Base-by-base conservation (phyloP, 495 filamentous ascomycete species). In the Penicillium waksmanii region DNA sequence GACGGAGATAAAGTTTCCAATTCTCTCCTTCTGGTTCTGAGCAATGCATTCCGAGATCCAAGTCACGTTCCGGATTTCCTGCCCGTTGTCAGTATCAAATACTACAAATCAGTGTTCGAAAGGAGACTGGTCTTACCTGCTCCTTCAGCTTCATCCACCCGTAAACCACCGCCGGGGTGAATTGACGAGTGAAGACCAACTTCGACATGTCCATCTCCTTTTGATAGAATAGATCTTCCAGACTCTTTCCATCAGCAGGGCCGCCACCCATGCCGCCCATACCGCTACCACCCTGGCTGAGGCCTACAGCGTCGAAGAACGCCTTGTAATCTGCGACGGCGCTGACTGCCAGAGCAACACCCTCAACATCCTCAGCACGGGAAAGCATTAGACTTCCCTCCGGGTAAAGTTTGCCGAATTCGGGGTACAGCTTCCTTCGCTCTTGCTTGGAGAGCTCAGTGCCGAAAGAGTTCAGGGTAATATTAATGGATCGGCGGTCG, bases 1-100 rank as follows among this genome's bases (percentile, higher is more conserved):
- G 58, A 98, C 93, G 76, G 92, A 97, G 70, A 98, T 98, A 75
- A 97, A 99, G 73, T 97, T 99, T 64, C 88, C 87, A 70, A 99
- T 98, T 72, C 95, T 85, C 75, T 99, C 95, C 79, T 98, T 99
- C 82, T 99, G 95, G 80, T 96, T 96, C 77, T 99, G 95, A 49
- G 95, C 95, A 85, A 99, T 99, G 77, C 95, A 99, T 75, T 99
- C 95, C 9, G 96, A 87, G 69, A 99, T 99, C 95, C 95, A 99
- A 48, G 94, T 98, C 68, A 99, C 95, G 69, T 99, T 99, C 40
- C 95, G 90, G 72, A 98, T 96, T 89, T 99, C 95, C 95, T 96
- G 58, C 18, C 25, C 18, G n/a, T 11, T 19, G 49, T 81, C 58
- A 77, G 69, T 46, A 15, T 64, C 46, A 51, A 38, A 48, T 69